Evolutionary conservation across 345 rosid genomes (phyloP), one percentile per base, ranked within the genome.

Genomic region (Noccaea caerulescens): DNA sequence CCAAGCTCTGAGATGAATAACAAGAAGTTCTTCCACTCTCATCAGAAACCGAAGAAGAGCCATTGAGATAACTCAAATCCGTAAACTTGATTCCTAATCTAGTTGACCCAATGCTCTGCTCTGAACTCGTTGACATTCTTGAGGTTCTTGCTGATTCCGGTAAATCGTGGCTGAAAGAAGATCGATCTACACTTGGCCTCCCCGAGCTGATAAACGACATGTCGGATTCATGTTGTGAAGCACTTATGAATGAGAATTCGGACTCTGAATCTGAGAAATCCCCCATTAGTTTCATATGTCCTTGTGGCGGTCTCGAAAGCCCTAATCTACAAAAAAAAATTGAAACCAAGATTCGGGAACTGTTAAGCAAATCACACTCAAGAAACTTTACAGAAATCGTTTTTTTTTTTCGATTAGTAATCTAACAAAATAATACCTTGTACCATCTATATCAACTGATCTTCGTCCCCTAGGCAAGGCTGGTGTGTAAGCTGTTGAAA

Each of bases 181-280:
- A 14, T 27, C 88, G 84, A 14, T 93, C 97, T n/a, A 83, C 63
- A 72, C 96, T 89, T 0, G 86, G 86, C 65, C 94, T 83, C 34
- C 92, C 95, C 0, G 92, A 79, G 84, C 91, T 89, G 27, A 91
- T 90, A 63, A 68, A 91, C 7, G 94, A 91, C 66, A 89, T 81
- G 62, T 88, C 96, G 1, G 87, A 75, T 43, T 86, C 93, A 0
- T 62, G 79, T 54, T 76, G 71, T 46, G 79, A 63, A 46, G 75
- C 52, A 56, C 47, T 76, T 25, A 76, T 63, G 72, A 85, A 91
- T 42, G 99, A 94, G 73, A 83, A 81, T 34, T 94, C 95, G 0
- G 86, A 76, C 43, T 87, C 93, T 10, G 87, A 36, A 30, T 91
- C 97, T 49, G 86, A 73, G 32, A 80, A 79, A 32, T 86, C 88